These are phyloP conservation scores for Strigomonas culicis DNA, from an alignment of 208 protist species.

Conservation along the genomic window DNA sequence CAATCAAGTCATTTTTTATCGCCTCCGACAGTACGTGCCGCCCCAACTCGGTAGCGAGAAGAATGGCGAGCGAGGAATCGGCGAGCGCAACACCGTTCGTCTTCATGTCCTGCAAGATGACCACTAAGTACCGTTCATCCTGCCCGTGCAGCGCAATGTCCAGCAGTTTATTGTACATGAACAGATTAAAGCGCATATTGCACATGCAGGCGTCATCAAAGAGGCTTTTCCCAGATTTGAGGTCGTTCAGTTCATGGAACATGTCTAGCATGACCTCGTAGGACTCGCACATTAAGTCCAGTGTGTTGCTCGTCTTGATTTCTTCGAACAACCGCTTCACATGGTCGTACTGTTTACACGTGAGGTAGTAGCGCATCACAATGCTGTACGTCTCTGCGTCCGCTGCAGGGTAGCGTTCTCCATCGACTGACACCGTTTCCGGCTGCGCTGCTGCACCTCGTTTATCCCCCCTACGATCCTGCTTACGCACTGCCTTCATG, in stretches of 20 bases:
- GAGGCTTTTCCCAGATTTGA: slow-evolving; percentile 29
- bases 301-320: slow-evolving; percentile 40
- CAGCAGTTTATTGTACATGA: slow-evolving; percentile 84
- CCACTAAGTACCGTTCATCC: slow-evolving; percentile 53
- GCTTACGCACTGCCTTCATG: slow-evolving; percentile 10
- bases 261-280: slow-evolving; percentile 76
- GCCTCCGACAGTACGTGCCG: slow-evolving; percentile 34
- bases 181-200: slow-evolving; percentile 41
- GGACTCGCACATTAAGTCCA: slow-evolving; percentile 50
- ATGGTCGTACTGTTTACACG: slow-evolving; percentile 26
- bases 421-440: slow-evolving; percentile 3
- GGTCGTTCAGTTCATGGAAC: slow-evolving; percentile 25
- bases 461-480: neutral
- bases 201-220: slow-evolving; percentile 82
- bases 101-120: slow-evolving; percentile 84
- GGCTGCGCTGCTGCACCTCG: neutral
- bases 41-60: slow-evolving; percentile 54
- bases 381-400: slow-evolving; percentile 57
- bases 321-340: slow-evolving; percentile 55
- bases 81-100: slow-evolving; percentile 39
- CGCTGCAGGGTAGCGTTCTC: neutral
- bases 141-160: slow-evolving; percentile 41
- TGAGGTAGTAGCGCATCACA: slow-evolving; percentile 61
- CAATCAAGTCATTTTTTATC: slow-evolving; percentile 32
- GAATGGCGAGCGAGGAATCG: slow-evolving; percentile 67